Evolutionary conservation across 495 filamentous ascomycete species (phyloP), one percentile per base, ranked within the genome.

Genomic region (Aspergillus baeticus): DNA sequence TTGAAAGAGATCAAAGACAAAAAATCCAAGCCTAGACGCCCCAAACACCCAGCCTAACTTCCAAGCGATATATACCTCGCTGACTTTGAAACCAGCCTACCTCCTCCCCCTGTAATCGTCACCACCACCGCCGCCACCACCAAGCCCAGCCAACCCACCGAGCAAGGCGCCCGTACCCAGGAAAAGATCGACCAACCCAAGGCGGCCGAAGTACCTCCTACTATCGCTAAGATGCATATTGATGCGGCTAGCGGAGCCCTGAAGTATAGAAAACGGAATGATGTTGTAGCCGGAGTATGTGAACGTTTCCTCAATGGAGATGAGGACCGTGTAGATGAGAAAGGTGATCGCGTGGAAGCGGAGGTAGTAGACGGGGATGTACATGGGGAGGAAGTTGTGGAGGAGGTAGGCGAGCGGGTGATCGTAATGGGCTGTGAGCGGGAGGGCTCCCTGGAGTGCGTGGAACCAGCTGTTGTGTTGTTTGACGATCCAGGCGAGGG

Each of bases 331-430:
- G 55, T 90, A 87, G 18, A 92, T 35, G 46, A 91, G 78, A 75
- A 85, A 96, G 1, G 89, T 92, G 48, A 96, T 75, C 45, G 95
- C 76, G 70, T 97, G 92, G 50, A 81, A 85, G 64, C 73, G 86
- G 72, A 82, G 87, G 14, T 78, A 67, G 56, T 77, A 65, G 1
- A 87, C 86, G 8, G 92, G 90, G 3, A 87, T 61, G 68, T 90
- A 92, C 15, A 84, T 79, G 0, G 92, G 92, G 17, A 92, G 35
- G 62, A 90, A 89, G 44, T 78, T 83, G 50, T 76, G 72, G 10
- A 95, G 61, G 1, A 96, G 70, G 58, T 91, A 88, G 5, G 82
- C 73, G n/a, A 87, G 29, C 0, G 92, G 91, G 60, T 96, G 90
- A 69, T 97, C 91, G 65, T 90, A 90, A 64, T 87, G 85, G 37